Percentiles rank a stretch among this genome's conserved stretches.
Conservation (phyloP, 495 filamentous ascomycete species). For the Schizothecium vesticola region DNA sequence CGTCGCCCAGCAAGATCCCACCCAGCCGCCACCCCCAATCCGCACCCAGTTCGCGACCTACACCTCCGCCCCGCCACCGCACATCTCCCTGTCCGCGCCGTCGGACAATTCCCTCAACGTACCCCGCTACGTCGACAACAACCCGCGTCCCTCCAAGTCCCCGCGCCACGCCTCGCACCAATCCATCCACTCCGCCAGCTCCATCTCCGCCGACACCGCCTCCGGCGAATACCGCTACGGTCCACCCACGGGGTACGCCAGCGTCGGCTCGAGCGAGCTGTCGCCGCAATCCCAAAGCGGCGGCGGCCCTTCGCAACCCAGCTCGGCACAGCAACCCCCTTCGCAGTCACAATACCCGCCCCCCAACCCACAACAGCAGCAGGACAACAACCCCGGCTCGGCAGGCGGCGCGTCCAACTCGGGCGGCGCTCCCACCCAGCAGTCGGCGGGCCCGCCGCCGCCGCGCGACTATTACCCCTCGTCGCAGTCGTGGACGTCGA, state of each 20-base stretch:
- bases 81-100: conserved; percentile 40
- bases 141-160: conserved; percentile 50
- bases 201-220: conserved; percentile 40
- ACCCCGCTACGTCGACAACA: conserved; percentile 46
- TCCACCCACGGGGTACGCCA: conserved; percentile 27
- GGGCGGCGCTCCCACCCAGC: neutral
- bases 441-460: conserved; percentile 16
- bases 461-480: conserved; percentile 45
- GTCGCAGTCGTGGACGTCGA: conserved; percentile 40
- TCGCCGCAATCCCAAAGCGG: conserved; percentile 29
- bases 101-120: conserved; percentile 38
- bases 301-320: neutral
- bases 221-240: conserved; percentile 47
- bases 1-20: conserved; percentile 29
- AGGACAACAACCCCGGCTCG: neutral
- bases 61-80: conserved; percentile 38
- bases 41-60: conserved; percentile 45
- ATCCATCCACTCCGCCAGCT: conserved; percentile 37
- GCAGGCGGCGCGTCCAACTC: conserved; percentile 5
- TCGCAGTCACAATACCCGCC: neutral
- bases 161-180: conserved; percentile 48
- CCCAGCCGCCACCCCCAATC: conserved; percentile 29
- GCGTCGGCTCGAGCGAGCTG: conserved; percentile 26
- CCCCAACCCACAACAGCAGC: conserved; percentile 5
- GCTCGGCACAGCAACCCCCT: neutral